These are phyloP conservation scores for Adansonia digitata DNA, from an alignment of 345 rosid species.

Conservation along the genomic window DNA sequence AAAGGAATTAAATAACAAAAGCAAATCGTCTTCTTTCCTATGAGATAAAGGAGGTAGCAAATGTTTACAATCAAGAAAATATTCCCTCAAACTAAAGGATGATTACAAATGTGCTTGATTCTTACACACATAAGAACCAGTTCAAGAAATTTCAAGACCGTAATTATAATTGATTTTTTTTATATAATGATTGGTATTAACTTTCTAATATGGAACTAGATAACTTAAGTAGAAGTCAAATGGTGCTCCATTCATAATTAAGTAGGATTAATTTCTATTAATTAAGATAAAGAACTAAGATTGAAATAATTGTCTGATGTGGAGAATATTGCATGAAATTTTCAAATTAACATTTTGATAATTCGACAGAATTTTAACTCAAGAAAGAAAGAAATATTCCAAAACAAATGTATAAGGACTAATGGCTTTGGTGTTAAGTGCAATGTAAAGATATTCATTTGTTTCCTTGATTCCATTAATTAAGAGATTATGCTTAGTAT, in stretches of 20 bases:
- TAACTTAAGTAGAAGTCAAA: not conserved
- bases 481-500: slow-evolving; percentile 25
- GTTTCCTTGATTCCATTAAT: slow-evolving; percentile 42
- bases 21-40: not conserved
- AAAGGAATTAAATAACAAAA: slow-evolving; percentile 23
- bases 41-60: not conserved
- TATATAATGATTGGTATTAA: not conserved
- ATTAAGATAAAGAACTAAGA: not conserved
- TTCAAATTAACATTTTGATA: not conserved
- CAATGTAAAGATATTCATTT: slow-evolving; percentile 6
- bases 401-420: slow-evolving; percentile 6
- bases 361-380: slow-evolving; percentile 16
- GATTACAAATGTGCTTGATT: not conserved
- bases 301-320: not conserved
- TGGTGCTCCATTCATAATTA: not conserved
- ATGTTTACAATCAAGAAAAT: not conserved
- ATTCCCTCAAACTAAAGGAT: not conserved
- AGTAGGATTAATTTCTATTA: not conserved
- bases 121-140: not conserved
- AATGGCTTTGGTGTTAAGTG: slow-evolving; percentile 19
- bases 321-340: not conserved
- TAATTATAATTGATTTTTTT: not conserved
- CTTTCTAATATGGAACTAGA: not conserved
- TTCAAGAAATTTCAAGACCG: not conserved
- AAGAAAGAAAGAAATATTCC: slow-evolving; percentile 11